Percentiles rank a stretch among this genome's conserved stretches.
These are phyloP conservation scores for Kodamaea kaohsiungensis DNA, from an alignment of 805 yeast genomes.

Conservation along the genomic window DNA sequence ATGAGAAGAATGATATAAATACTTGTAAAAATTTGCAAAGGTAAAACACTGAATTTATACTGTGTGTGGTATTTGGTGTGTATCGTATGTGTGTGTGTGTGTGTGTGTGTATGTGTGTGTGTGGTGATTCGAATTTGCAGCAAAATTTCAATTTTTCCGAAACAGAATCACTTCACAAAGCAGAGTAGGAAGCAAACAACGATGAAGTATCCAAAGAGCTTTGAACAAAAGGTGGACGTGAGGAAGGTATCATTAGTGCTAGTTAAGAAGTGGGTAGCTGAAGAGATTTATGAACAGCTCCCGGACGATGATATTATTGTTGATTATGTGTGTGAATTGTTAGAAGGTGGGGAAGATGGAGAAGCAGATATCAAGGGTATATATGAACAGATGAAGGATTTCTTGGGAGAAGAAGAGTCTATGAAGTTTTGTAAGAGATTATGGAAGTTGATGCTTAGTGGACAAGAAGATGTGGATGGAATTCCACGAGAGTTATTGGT, in stretches of 20 bases:
- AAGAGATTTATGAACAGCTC: constrained; percentile 32
- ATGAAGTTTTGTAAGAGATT: constrained; percentile 39
- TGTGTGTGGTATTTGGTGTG: neutral
- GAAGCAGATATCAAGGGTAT: constrained; percentile 42
- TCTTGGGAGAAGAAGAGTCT: constrained; percentile 43
- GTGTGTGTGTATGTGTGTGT: neutral
- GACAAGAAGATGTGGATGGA: constrained; percentile 47
- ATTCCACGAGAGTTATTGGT: constrained; percentile 39
- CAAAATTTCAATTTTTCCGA: neutral
- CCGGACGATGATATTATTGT: constrained; percentile 55
- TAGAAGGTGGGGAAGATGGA: constrained; percentile 24
- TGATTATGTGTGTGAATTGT: constrained; percentile 47
- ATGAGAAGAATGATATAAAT: neutral
- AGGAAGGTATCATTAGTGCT: constrained; percentile 39
- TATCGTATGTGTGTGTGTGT: neutral
- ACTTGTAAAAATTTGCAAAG: neutral
- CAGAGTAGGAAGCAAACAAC: neutral
- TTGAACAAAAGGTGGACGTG: constrained; percentile 35
- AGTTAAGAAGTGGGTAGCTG: constrained; percentile 43
- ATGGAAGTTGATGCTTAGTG: constrained; percentile 47
- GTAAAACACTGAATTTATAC: constrained; percentile 3
- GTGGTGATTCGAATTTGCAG: constrained; percentile 5
- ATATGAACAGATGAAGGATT: constrained; percentile 45
- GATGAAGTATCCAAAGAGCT: constrained; percentile 36
- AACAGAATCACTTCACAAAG: neutral